Conservation (phyloP, 164 flowering plant genomes). For the Magnolia changhungtana region DNA sequence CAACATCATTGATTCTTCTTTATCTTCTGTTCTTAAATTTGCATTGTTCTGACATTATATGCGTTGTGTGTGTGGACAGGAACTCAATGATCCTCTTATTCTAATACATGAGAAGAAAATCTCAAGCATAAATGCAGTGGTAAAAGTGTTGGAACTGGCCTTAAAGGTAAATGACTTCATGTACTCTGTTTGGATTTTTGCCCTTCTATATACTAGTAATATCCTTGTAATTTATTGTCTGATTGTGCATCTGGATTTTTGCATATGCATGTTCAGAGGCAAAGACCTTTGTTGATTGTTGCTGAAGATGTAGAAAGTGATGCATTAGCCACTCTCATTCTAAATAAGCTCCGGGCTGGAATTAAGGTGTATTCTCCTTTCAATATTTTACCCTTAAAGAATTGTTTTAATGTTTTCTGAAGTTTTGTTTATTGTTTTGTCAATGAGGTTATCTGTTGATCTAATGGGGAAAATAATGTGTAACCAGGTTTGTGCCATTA, state of each 20-base stretch:
- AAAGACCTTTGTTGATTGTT: conserved; percentile 83
- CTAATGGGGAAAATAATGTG: not conserved
- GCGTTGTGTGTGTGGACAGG: conserved; percentile 48
- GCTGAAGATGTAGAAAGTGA: conserved; percentile 97
- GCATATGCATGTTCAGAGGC: conserved; percentile 44
- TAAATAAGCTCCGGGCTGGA: conserved; percentile 94
- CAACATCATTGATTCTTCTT: not conserved
- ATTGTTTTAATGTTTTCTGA: not conserved
- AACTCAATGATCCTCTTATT: conserved; percentile 87
- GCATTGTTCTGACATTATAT: conserved; percentile 37
- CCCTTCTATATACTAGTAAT: not conserved
- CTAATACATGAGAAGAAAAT: conserved; percentile 90
- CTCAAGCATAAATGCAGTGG: conserved; percentile 66
- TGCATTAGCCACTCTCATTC: conserved; percentile 81
- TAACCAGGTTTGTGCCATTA: conserved; percentile 82
- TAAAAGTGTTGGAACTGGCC: conserved; percentile 85
- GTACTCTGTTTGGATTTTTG: not conserved
- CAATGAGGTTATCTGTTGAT: not conserved
- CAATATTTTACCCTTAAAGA: not conserved
- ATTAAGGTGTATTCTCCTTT: conserved; percentile 53
- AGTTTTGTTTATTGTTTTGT: not conserved
- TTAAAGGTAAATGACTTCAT: conserved; percentile 50
- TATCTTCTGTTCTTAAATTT: not conserved
- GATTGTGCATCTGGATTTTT: not conserved
- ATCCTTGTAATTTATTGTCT: not conserved